Conservation (phyloP, 352 stramenopile species). For the Globisporangium abappressorium region DNA sequence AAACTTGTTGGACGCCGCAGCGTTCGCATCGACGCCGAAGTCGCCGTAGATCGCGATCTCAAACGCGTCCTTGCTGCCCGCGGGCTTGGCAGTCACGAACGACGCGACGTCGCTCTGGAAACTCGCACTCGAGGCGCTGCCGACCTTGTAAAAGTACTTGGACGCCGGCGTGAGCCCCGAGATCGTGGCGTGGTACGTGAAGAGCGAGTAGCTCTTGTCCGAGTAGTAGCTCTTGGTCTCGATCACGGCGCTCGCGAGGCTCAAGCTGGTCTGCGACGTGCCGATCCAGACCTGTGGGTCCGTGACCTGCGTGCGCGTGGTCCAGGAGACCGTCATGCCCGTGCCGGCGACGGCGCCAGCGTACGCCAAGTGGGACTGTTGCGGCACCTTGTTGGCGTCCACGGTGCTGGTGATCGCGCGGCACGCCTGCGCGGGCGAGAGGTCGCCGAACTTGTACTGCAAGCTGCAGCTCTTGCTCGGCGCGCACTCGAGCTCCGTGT, state of each 20-base stretch:
- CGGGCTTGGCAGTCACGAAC: slow-evolving; percentile 31
- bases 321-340: slow-evolving; percentile 64
- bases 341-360: slow-evolving; percentile 38
- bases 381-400: slow-evolving; percentile 22
- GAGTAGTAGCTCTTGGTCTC: slow-evolving; percentile 43
- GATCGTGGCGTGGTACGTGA: slow-evolving; percentile 41
- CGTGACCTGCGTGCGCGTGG: slow-evolving; percentile 37
- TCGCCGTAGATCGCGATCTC: slow-evolving; percentile 59
- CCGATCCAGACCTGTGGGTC: slow-evolving; percentile 54
- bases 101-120: slow-evolving; percentile 31
- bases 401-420: slow-evolving; percentile 17
- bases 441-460: slow-evolving; percentile 42
- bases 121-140: slow-evolving; percentile 20
- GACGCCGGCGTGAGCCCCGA: slow-evolving; percentile 27
- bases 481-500: slow-evolving; percentile 26
- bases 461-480: slow-evolving; percentile 14
- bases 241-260: slow-evolving; percentile 22
- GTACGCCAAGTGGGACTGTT: slow-evolving; percentile 61
- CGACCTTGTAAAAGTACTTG: slow-evolving; percentile 54
- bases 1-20: slow-evolving; percentile 30
- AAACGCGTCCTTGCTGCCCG: slow-evolving; percentile 30
- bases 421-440: slow-evolving; percentile 43
- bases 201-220: slow-evolving; percentile 42
- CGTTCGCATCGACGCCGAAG: slow-evolving; percentile 40
- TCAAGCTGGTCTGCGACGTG: slow-evolving; percentile 22